Conservation (phyloP, 2,329 filamentous ascomycete genomes). For the Fusarium chuoi region DNA sequence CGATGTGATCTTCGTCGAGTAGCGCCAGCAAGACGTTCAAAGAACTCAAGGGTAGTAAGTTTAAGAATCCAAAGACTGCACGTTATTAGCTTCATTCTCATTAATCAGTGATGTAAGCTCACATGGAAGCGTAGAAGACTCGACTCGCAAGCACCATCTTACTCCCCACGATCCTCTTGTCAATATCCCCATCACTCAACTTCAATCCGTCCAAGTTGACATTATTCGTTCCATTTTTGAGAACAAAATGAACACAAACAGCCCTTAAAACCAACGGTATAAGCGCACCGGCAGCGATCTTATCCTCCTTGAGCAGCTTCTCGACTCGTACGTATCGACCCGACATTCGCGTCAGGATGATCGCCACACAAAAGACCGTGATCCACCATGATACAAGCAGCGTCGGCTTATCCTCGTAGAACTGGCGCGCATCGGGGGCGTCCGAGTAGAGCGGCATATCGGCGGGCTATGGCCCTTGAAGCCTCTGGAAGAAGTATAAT, state of each 20-base stretch:
- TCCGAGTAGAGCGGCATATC: constrained; percentile 66
- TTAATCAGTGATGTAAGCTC: constrained; percentile 50
- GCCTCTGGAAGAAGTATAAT: not conserved
- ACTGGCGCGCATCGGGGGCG: constrained; percentile 56
- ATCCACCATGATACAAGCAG: constrained; percentile 95
- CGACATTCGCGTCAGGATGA: constrained; percentile 79
- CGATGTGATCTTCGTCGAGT: constrained; percentile 82
- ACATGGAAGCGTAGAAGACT: constrained; percentile 88
- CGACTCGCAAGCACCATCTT: constrained; percentile 81
- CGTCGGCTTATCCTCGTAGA: constrained; percentile 77
- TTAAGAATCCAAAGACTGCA: constrained; percentile 88
- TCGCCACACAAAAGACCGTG: constrained; percentile 78
- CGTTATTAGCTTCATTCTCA: constrained; percentile 14
- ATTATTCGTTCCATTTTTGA: constrained; percentile 93
- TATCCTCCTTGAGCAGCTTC: constrained; percentile 85
- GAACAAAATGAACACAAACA: constrained; percentile 81
- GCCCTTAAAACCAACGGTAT: constrained; percentile 83
- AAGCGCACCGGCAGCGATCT: constrained; percentile 79
- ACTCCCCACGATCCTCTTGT: constrained; percentile 74
- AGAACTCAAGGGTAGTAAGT: constrained; percentile 87
- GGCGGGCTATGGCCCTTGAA: constrained; percentile 29
- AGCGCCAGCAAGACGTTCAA: constrained; percentile 82
- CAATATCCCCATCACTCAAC: constrained; percentile 52
- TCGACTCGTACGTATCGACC: constrained; percentile 87
- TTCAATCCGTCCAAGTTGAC: constrained; percentile 58